Evolutionary conservation across 495 filamentous ascomycete genomes (phyloP).

Genomic region (Aspergillus bridgeri): DNA sequence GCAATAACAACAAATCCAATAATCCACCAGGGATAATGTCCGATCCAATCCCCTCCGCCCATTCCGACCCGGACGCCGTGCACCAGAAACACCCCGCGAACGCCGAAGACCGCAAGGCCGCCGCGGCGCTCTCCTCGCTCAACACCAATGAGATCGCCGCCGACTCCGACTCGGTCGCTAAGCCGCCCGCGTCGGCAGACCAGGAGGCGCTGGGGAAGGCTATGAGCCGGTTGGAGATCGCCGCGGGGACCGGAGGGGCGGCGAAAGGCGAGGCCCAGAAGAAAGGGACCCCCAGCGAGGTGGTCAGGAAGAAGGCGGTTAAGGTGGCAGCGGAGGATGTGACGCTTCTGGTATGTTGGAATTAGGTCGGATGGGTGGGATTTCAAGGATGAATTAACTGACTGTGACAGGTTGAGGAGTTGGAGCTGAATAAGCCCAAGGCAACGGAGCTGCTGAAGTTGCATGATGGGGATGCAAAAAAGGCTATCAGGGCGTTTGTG

Average conservation of each 20-base stretch:
- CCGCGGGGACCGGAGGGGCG: constrained; percentile 28
- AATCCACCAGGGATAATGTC: too few relatives aligned
- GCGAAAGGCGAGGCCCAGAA: constrained; percentile 38
- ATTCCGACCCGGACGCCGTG: constrained; percentile 61
- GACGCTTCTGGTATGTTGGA: constrained; percentile 50
- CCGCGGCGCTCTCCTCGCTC: constrained; percentile 76
- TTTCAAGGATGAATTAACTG: neutral
- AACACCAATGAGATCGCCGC: constrained; percentile 56
- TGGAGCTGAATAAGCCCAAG: constrained; percentile 74
- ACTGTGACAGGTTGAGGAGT: constrained; percentile 61
- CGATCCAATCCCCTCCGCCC: constrained; percentile 65
- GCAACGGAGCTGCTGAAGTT: constrained; percentile 78
- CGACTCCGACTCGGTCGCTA: constrained; percentile 39
- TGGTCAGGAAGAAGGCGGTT: constrained; percentile 49
- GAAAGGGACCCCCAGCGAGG: constrained; percentile 26
- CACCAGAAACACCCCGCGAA: constrained; percentile 58
- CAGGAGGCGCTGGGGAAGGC: constrained; percentile 81
- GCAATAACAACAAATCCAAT: neutral
- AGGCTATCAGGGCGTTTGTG: constrained; percentile 66
- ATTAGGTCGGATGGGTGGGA: neutral
- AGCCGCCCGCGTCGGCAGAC: constrained; percentile 55
- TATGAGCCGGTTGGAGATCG: constrained; percentile 64
- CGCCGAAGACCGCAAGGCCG: constrained; percentile 88
- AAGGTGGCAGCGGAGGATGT: constrained; percentile 69
- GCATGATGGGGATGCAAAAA: constrained; percentile 72